phyloP scores from a whole-genome alignment of 2,329 filamentous ascomycete genomes.

The Dactylellina sp. region DNA sequence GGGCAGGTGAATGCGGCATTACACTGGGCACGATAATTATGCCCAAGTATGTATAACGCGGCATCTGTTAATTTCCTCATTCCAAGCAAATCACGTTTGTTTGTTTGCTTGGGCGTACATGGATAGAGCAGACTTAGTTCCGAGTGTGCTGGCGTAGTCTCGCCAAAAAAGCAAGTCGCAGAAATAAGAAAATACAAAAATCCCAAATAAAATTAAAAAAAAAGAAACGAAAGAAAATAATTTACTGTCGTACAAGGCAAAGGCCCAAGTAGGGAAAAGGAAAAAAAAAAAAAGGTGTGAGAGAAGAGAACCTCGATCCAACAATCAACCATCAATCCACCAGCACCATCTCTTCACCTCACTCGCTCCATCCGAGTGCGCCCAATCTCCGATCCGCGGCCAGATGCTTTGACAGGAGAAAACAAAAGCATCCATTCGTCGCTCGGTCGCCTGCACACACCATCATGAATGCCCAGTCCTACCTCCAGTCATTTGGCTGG shows the following conservation, averaged over 20 bases:
- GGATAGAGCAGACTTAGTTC: conserved; percentile 16
- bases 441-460: background rate
- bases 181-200: background rate
- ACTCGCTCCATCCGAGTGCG: too few relatives aligned
- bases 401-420: too few relatives aligned
- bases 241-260: conserved; percentile 21
- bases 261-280: background rate
- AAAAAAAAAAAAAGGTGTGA: too few relatives aligned
- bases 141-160: conserved; percentile 45
- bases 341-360: too few relatives aligned
- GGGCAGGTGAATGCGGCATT: too few relatives aligned
- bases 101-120: background rate
- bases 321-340: background rate
- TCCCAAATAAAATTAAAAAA: conserved; percentile 2
- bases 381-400: background rate
- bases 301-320: background rate
- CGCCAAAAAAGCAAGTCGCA: background rate
- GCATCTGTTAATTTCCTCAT: conserved; percentile 2
- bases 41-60: too few relatives aligned
- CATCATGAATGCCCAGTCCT: conserved; percentile 53
- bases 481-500: conserved; percentile 55
- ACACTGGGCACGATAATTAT: too few relatives aligned
- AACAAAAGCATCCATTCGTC: too few relatives aligned
- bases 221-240: conserved; percentile 9
- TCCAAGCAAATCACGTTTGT: conserved; percentile 10